These are phyloP conservation scores for Candida orba DNA, from an alignment of 805 yeast genomes.

Conservation along the genomic window DNA sequence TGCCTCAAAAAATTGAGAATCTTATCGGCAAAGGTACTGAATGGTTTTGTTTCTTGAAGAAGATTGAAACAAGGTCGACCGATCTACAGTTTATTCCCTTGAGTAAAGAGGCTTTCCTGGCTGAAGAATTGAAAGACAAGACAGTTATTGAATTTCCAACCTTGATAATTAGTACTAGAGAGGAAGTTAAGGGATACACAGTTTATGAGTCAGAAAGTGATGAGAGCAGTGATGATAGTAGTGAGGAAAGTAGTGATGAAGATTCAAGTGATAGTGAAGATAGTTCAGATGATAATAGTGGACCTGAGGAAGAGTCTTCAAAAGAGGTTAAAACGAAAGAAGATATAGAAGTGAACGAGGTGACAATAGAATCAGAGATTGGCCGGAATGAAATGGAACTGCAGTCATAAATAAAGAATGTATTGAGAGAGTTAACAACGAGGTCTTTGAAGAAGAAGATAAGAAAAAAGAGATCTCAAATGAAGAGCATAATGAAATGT, in stretches of 20 bases:
- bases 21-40: constrained; percentile 14
- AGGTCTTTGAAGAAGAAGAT: no score
- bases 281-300: constrained; percentile 16
- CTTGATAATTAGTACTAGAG: constrained; percentile 35
- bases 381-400: background rate
- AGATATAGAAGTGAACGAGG: background rate
- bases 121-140: constrained; percentile 44
- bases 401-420: no score
- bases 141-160: constrained; percentile 78
- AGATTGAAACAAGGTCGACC: constrained; percentile 23
- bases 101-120: constrained; percentile 30
- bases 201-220: constrained; percentile 8
- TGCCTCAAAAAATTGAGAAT: constrained; percentile 24
- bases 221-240: constrained; percentile 10
- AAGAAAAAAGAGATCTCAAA: no score
- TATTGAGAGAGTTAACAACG: no score
- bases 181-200: constrained; percentile 23
- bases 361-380: background rate
- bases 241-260: constrained; percentile 13
- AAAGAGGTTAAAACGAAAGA: constrained; percentile 2
- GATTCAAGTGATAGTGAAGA: constrained; percentile 13
- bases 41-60: constrained; percentile 23
- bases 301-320: constrained; percentile 16
- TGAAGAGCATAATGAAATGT: no score
- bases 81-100: constrained; percentile 34